Conservation (phyloP, 2,329 filamentous ascomycete species). For the Aspergillus japonicus region DNA sequence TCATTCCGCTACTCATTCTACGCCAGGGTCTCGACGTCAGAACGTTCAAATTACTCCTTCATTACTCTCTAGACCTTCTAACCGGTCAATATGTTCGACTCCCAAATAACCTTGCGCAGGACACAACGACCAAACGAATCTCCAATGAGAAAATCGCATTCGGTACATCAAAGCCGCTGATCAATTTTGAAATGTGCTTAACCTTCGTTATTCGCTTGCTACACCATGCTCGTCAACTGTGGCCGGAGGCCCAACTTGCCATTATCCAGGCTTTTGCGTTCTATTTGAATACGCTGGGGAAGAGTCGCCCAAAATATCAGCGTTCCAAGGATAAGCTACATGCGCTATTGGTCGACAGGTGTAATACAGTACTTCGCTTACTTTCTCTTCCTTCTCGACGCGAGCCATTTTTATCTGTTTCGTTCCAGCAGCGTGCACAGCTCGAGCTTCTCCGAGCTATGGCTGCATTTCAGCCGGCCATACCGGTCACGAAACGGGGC, state of each 20-base stretch:
- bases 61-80: slow-evolving; percentile 38
- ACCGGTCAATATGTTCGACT: slow-evolving; percentile 25
- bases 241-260: slow-evolving; percentile 47
- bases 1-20: slow-evolving; percentile 50
- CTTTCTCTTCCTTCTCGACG: slow-evolving; percentile 50
- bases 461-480: slow-evolving; percentile 53
- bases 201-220: slow-evolving; percentile 49
- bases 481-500: slow-evolving; percentile 57
- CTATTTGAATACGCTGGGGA: slow-evolving; percentile 27
- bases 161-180: slow-evolving; percentile 12
- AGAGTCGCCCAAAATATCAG: slow-evolving; percentile 2
- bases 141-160: slow-evolving; percentile 1
- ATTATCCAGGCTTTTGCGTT: slow-evolving; percentile 43
- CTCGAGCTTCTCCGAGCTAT: slow-evolving; percentile 58
- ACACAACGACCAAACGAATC: background rate
- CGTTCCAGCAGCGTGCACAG: slow-evolving; percentile 57
- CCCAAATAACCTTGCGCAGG: background rate
- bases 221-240: slow-evolving; percentile 51
- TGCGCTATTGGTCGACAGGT: slow-evolving; percentile 41
- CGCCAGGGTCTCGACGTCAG: slow-evolving; percentile 41
- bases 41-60: slow-evolving; percentile 45
- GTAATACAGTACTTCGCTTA: slow-evolving; percentile 51
- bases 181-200: slow-evolving; percentile 35
- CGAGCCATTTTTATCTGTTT: slow-evolving; percentile 50
- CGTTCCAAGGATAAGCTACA: slow-evolving; percentile 12